These are phyloP conservation scores for Erucastrum elatum DNA, from an alignment of 345 rosid genomes.

Conservation along the genomic window DNA sequence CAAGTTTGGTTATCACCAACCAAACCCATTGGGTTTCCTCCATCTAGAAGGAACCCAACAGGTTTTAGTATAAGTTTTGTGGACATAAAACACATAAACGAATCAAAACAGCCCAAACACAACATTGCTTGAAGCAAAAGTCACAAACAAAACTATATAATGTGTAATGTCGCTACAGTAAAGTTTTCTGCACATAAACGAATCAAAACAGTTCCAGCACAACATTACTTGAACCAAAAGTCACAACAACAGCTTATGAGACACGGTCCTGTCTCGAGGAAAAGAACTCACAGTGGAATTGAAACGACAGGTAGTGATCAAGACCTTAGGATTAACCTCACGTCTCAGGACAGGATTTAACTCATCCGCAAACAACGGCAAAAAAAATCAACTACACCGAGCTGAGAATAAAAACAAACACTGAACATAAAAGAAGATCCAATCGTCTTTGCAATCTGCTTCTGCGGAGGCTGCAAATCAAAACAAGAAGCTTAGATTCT, in stretches of 20 bases:
- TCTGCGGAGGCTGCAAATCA: constrained; percentile 61
- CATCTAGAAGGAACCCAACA: no score
- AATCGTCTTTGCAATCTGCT: constrained; percentile 70
- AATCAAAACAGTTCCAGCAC: not conserved
- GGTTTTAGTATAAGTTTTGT: not conserved
- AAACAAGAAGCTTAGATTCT: not conserved
- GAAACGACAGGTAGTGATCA: constrained; percentile 92
- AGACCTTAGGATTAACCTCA: constrained; percentile 58
- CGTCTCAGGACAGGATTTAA: constrained; percentile 65
- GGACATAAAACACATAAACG: not conserved
- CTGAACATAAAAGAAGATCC: constrained; percentile 27
- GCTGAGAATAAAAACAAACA: no score
- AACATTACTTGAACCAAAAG: no score
- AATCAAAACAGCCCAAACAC: not conserved
- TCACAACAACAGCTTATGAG: not conserved
- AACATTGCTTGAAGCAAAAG: not conserved
- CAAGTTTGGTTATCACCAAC: no score
- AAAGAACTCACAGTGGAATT: constrained; percentile 62
- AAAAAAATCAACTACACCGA: not conserved
- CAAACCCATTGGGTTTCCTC: no score
- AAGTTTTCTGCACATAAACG: no score
- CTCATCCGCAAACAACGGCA: constrained; percentile 81
- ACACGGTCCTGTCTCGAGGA: constrained; percentile 16
- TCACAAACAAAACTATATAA: not conserved
- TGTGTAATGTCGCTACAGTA: no score